phyloP scores from a whole-genome alignment of 73 alveolate species.

The Tetrahymena malaccensis region DNA sequence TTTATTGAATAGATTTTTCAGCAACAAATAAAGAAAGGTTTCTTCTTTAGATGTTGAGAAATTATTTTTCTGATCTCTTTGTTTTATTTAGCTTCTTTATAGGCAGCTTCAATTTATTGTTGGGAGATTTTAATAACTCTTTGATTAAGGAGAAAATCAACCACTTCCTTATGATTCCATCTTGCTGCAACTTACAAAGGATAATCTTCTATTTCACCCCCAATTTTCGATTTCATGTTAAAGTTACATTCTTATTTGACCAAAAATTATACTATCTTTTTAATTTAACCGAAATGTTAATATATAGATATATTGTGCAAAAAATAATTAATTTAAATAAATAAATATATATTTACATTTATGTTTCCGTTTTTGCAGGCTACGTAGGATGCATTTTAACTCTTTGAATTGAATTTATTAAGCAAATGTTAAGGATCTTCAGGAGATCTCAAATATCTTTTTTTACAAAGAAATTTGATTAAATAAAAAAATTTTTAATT shows the following conservation, averaged over 20 bases:
- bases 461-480: no score
- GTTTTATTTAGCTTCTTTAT: background rate
- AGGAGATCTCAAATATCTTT: background rate
- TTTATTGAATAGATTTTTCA: background rate
- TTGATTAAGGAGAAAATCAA: background rate
- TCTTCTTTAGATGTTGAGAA: background rate
- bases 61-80: background rate
- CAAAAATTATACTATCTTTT: background rate
- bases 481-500: no score
- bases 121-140: background rate
- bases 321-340: background rate
- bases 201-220: background rate
- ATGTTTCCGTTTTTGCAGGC: background rate
- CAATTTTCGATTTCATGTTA: background rate
- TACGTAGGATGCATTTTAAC: background rate
- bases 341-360: background rate
- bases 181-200: background rate
- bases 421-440: background rate
- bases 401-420: background rate
- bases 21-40: background rate
- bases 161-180: background rate
- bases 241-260: background rate
- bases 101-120: background rate
- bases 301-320: background rate
- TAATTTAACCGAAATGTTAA: background rate